Evolutionary conservation across 306 rosid genomes (phyloP), one percentile per base, ranked within the genome.

Genomic region (Dalbergia cultrata): DNA sequence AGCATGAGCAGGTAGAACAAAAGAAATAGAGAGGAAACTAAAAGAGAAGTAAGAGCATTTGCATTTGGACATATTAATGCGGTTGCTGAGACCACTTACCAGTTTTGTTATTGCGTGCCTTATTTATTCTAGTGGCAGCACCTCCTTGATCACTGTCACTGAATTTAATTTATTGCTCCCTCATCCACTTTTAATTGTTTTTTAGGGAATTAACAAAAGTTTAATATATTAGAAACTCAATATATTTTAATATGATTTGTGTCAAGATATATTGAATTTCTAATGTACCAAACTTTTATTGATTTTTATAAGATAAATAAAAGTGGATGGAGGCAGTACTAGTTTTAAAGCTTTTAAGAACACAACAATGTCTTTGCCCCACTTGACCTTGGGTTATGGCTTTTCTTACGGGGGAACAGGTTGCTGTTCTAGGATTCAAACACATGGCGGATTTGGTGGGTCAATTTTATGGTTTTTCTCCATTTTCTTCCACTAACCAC

Each of bases 81-180:
- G 11, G 21, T 10, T 52, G 47, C 16, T 74, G 72, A 26, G 31
- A 47, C 56, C 64, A 13, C 50, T 57, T 14, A 68, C 31, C 14
- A 13, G 60, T 76, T 80, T 82, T 71, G 85, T 39, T 39, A 6
- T 31, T 77, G 84, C 10, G 88, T 77, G 88, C 83, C 78, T 64
- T 77, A 60, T 80, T 82, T 70, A 60, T 54, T 54, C 64, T 85
- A 57, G 22, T 7, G 11, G 60, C 70, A 68, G 56, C 77, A 49
- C 67, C 79, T 74, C 72, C 34, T 10, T 77, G 37, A 75, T 86
- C 83, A 44, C 67, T 41, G 5, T 70, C 72, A 34, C 68, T 6
- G 5, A 4, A 13, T 52, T 52, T 52, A 9, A 52, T n/a, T n/a
- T n/a, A n/a, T 18, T 26, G 2, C 31, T 26, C 31, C 3, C 31